Evolutionary conservation across 345 rosid species (phyloP), one percentile per base, ranked within the genome.

Genomic region (Odontarrhena argentea): DNA sequence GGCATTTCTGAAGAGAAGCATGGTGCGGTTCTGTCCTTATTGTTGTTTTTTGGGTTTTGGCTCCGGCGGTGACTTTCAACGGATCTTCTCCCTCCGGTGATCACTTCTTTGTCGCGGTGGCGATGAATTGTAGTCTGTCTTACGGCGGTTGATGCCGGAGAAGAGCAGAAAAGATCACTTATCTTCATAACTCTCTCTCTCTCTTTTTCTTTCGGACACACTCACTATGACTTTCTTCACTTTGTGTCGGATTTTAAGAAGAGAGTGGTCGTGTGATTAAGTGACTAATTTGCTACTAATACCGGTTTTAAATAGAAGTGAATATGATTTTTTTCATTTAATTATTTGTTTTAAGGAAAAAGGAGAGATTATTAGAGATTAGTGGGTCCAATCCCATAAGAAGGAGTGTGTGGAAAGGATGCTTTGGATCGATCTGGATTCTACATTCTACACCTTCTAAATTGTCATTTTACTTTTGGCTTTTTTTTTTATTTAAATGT

Each of bases 91-190:
- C 78, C 77, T 7, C 74, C 71, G 36, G 53, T 83, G 55, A 83
- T 18, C 22, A 18, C 80, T 58, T 78, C 68, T 73, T 73, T 69
- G 64, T 86, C 70, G 6, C 76, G 78, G 32, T 75, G 78, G 32
- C 7, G 36, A 0, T 55, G 83, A 58, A 83, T 82, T 13, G 77
- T 57, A 70, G 78, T 77, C 3, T 86, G 43, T 68, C 93, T 79
- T 60, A 90, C 77, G 60, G 96, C 96, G 7, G 97, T 90, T 59
- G 98, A 88, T 30, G 94, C 80, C 13, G 92, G 90, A 60, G 96
- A 88, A 50, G 90, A 75, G 70, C 97, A 75, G 79, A 93, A 81
- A 49, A 93, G 9, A 78, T 90, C 91, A 79, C 83, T 74, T 55
- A 74, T 48, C 71, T 85, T 88, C 98, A 88, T 87, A 18, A 18